These are phyloP conservation scores for Usnea hakonensis DNA, from an alignment of 495 filamentous ascomycete species.

Conservation along the genomic window DNA sequence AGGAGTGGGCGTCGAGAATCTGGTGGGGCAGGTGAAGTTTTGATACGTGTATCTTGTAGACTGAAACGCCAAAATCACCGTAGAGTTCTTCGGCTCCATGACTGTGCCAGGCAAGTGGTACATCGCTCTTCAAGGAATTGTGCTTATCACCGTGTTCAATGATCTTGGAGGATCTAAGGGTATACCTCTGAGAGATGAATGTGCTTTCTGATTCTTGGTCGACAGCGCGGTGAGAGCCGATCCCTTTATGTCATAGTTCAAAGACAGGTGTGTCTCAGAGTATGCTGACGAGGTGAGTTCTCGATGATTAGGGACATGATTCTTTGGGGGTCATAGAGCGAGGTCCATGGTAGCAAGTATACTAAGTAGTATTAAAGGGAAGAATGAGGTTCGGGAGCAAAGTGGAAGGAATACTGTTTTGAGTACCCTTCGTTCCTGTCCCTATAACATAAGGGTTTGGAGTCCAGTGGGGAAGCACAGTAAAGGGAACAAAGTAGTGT, in stretches of 20 bases:
- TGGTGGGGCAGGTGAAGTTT: background rate
- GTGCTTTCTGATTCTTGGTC: background rate
- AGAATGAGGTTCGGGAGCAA: background rate
- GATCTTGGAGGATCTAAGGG: background rate
- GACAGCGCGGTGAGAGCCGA: background rate
- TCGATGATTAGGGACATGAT: background rate
- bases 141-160: background rate
- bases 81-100: background rate
- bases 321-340: background rate
- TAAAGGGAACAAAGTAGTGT: background rate
- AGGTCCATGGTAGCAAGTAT: background rate
- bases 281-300: background rate
- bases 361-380: no score
- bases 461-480: background rate
- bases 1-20: background rate
- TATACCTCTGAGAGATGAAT: background rate
- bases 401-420: background rate
- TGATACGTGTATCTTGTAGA: background rate
- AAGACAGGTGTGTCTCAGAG: background rate
- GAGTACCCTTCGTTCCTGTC: background rate
- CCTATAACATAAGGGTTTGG: background rate
- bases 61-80: background rate
- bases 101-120: background rate
- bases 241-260: background rate
- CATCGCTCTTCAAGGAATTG: background rate